Base-by-base conservation (phyloP, 2,329 filamentous ascomycete species). In the Chaetomium sp. region DNA sequence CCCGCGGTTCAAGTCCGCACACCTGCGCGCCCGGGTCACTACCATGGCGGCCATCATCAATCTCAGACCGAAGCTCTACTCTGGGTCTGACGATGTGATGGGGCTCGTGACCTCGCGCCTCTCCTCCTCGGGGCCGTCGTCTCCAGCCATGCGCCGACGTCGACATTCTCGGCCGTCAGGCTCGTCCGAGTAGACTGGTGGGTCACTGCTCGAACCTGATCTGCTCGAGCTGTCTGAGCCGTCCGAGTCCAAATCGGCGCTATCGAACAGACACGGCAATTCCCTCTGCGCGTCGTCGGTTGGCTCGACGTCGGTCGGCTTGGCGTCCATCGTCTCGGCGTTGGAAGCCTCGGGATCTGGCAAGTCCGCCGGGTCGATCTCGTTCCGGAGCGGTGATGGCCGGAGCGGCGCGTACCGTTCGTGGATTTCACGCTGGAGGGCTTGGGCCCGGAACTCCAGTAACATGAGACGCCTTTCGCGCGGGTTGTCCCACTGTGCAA, bases 381-480 rank as follows among this genome's bases (percentile, higher is more conserved):
- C 47, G 47, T 27, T 27, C 4, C 57, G 47, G 21, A 60, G 57
- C 16, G 57, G 57, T 23, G 57, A 60, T 38, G 47, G 33, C 21
- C n/a, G 19, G 13, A 53, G 33, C 8, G 57, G 57, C 12, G 16
- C 21, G 57, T 53, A 53, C 9, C 49, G 57, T 21, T 53, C 31
- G 57, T 60, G 57, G 10, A 60, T 9, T n/a, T 10, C 31, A 5
- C 51, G 31, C 47, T 27, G 31, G 21, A 29, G 57, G 4, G 47
- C 47, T 2, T 21, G 16, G 1, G 19, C 23, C 47, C 47, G 51
- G 49, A 35, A 51, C 27, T 23, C 9, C n/a, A 38, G 19, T 29
- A 13, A 38, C 10, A 23, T 21, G 21, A 23, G 1, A 9, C 53
- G 53, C 31, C 7, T 38, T n/a, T 25, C 19, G 4, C 27, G 50